Conservation (phyloP, 441 rosid species). For the Melastoma candidum region DNA sequence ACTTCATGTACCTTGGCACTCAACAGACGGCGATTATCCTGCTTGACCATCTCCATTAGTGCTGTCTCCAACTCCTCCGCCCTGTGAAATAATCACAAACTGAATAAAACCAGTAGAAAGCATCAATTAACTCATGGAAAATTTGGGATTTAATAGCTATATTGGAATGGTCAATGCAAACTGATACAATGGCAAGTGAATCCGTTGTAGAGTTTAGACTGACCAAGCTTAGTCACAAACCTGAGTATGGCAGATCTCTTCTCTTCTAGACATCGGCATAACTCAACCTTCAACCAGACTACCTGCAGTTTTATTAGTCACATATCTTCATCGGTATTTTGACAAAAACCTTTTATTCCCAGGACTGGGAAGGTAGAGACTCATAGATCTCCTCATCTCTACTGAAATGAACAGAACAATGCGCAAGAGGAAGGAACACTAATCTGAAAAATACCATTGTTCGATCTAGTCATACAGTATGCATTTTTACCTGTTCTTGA, state of each 20-base stretch:
- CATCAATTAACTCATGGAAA: neutral
- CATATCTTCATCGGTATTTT: too few relatives aligned
- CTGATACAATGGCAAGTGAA: too few relatives aligned
- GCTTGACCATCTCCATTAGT: slow-evolving; percentile 62
- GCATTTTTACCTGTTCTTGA: slow-evolving; percentile 48
- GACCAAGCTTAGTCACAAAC: slow-evolving; percentile 21
- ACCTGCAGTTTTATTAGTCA: slow-evolving; percentile 29
- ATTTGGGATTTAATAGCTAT: neutral
- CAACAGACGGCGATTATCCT: slow-evolving; percentile 53
- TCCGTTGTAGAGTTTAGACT: too few relatives aligned
- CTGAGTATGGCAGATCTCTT: slow-evolving; percentile 50
- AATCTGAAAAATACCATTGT: too few relatives aligned
- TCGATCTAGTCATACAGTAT: too few relatives aligned
- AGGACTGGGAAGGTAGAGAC: too few relatives aligned
- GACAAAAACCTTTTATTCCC: too few relatives aligned
- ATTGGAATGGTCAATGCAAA: too few relatives aligned
- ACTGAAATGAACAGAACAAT: too few relatives aligned
- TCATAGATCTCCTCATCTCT: too few relatives aligned
- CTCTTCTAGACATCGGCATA: slow-evolving; percentile 58
- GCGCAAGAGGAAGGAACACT: too few relatives aligned
- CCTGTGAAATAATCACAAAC: slow-evolving; percentile 21
- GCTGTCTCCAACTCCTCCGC: slow-evolving; percentile 76
- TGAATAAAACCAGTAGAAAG: neutral
- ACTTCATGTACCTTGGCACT: slow-evolving; percentile 39
- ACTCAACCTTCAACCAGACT: slow-evolving; percentile 58